Percentiles rank a stretch among this genome's conserved stretches.
Conservation (phyloP, 768 basidiomycete genomes). For the Mycena floridula region DNA sequence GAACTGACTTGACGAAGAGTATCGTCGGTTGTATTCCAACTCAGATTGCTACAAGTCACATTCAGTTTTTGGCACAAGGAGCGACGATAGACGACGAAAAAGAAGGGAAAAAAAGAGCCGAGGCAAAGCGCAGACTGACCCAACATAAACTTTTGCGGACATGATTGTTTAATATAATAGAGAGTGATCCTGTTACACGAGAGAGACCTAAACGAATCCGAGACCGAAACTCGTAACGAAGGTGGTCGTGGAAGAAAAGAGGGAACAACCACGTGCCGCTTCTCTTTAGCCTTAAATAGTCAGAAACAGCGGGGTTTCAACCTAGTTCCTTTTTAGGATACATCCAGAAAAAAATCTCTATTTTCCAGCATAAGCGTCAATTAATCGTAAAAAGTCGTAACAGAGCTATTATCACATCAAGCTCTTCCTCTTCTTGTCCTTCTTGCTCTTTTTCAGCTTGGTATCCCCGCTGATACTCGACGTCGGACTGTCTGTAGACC, state of each 20-base stretch:
- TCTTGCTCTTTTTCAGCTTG: slow-evolving; percentile 51
- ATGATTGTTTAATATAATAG: slow-evolving; percentile 63
- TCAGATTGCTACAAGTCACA: slow-evolving; percentile 83
- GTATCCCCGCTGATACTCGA: slow-evolving; percentile 45
- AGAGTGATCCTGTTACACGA: slow-evolving; percentile 47
- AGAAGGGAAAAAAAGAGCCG: slow-evolving; percentile 28
- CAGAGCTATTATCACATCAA: slow-evolving; percentile 31
- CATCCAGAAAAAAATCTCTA: neutral
- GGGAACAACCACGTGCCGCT: slow-evolving; percentile 12
- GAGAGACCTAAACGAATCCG: slow-evolving; percentile 52
- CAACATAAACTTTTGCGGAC: slow-evolving; percentile 88
- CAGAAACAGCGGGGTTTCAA: too few relatives aligned
- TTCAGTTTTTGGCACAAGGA: too few relatives aligned
- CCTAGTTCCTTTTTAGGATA: neutral
- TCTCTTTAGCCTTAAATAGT: neutral
- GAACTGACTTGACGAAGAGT: slow-evolving; percentile 81
- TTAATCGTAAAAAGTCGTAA: slow-evolving; percentile 23
- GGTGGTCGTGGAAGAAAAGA: slow-evolving; percentile 45
- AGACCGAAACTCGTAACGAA: slow-evolving; percentile 46
- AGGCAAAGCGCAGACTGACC: slow-evolving; percentile 74
- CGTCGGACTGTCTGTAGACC: slow-evolving; percentile 49
- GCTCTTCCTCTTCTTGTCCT: slow-evolving; percentile 60
- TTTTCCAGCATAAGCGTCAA: neutral
- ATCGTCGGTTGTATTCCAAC: slow-evolving; percentile 96
- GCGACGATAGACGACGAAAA: slow-evolving; percentile 42